Evolutionary conservation across 257 asterid species (phyloP).

Genomic region (Fraxinus pennsylvanica): DNA sequence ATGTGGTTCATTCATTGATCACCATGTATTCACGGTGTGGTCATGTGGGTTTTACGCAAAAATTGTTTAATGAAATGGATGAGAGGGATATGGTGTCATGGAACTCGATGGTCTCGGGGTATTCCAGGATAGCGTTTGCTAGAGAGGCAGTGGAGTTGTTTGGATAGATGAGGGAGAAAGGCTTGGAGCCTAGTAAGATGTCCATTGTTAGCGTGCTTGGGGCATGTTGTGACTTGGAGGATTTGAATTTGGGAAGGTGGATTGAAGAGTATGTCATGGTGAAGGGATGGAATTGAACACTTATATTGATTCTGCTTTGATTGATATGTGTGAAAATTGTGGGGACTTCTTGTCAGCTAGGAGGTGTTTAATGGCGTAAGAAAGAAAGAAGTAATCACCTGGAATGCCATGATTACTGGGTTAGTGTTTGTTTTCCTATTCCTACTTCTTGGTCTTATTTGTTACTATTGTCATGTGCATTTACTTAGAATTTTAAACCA

Average conservation of each 20-base stretch:
- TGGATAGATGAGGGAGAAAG: conserved; percentile 53
- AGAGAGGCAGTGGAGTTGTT: conserved; percentile 67
- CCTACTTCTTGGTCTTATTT: not conserved
- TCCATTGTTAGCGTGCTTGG: conserved; percentile 77
- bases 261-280: conserved; percentile 49
- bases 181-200: conserved; percentile 73
- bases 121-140: conserved; percentile 66
- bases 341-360: conserved; percentile 74
- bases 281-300: conserved; percentile 55
- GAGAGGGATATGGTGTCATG: conserved; percentile 79
- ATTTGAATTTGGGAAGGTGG: conserved; percentile 60
- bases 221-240: conserved; percentile 80
- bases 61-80: conserved; percentile 74
- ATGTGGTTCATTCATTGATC: conserved; percentile 73
- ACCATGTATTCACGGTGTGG: conserved; percentile 71
- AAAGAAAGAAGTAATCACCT: conserved; percentile 60
- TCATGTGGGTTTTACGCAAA: conserved; percentile 50
- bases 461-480: not conserved
- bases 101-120: conserved; percentile 86
- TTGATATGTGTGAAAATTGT: conserved; percentile 80
- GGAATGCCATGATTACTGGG: conserved; percentile 97
- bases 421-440: conserved; percentile 21
- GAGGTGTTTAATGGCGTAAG: conserved; percentile 48
- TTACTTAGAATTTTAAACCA: not conserved
- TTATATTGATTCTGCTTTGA: conserved; percentile 74